Evolutionary conservation across 306 rosid species (phyloP).

Genomic region (Boehmeria nivea): DNA sequence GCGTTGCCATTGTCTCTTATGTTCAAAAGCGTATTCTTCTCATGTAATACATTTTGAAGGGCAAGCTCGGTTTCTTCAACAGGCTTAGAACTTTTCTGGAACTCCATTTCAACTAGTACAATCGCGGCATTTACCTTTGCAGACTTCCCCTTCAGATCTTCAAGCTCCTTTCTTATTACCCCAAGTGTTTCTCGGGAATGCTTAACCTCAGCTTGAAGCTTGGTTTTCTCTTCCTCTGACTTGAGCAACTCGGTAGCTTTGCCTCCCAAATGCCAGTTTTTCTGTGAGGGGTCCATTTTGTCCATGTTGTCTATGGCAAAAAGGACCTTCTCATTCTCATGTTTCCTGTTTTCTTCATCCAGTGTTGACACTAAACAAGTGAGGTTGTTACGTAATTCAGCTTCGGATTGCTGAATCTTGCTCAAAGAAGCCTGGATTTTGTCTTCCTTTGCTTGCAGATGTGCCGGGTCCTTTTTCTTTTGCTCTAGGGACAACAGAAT

Average conservation of each 20-base stretch:
- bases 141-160: conserved; percentile 27
- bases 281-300: conserved; percentile 40
- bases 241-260: conserved; percentile 45
- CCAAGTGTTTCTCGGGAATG: conserved; percentile 31
- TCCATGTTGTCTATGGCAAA: conserved; percentile 65
- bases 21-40: conserved; percentile 39
- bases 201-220: conserved; percentile 40
- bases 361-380: conserved; percentile 50
- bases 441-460: conserved; percentile 40
- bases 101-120: conserved; percentile 27
- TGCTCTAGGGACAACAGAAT: no score
- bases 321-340: conserved; percentile 74
- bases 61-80: conserved; percentile 34
- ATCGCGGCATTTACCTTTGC: conserved; percentile 20
- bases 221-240: conserved; percentile 48
- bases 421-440: conserved; percentile 44
- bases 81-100: conserved; percentile 21
- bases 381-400: conserved; percentile 40
- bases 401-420: conserved; percentile 54
- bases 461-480: conserved; percentile 46
- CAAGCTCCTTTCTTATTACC: conserved; percentile 26
- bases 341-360: conserved; percentile 72
- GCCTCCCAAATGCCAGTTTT: conserved; percentile 49
- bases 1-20: conserved; percentile 24
- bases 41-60: conserved; percentile 26